Conservation (phyloP, 495 filamentous ascomycete genomes). For the Penicillium tannophilum region DNA sequence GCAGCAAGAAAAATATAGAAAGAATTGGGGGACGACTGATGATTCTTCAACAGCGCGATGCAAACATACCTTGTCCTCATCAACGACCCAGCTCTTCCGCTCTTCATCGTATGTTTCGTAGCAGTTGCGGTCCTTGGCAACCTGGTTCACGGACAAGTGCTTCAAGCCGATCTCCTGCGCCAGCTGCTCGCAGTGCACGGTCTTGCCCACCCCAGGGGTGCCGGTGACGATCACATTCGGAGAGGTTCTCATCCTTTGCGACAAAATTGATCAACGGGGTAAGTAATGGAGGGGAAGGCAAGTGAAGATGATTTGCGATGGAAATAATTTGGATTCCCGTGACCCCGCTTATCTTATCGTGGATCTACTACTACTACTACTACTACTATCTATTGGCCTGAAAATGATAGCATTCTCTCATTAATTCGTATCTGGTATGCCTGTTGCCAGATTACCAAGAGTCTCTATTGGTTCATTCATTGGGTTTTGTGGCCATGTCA, state of each 20-base stretch:
- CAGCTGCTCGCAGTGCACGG: slow-evolving; percentile 79
- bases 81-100: slow-evolving; percentile 86
- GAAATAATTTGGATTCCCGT: slow-evolving; percentile 25
- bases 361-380: neutral
- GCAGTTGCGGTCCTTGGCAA: slow-evolving; percentile 82
- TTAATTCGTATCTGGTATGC: neutral
- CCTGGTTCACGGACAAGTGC: slow-evolving; percentile 85
- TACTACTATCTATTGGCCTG: too few relatives aligned
- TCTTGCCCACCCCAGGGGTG: slow-evolving; percentile 95
- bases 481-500: neutral
- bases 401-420: neutral
- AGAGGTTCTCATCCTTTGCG: slow-evolving; percentile 50
- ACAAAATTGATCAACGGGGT: neutral
- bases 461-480: neutral
- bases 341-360: slow-evolving; percentile 31
- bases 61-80: slow-evolving; percentile 84
- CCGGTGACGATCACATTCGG: slow-evolving; percentile 96
- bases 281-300: slow-evolving; percentile 2
- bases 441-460: too few relatives aligned
- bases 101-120: slow-evolving; percentile 85
- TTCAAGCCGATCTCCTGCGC: slow-evolving; percentile 72
- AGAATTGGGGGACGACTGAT: neutral
- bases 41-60: neutral
- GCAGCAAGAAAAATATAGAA: neutral
- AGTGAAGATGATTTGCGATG: slow-evolving; percentile 15